Conservation (phyloP, 768 basidiomycete species). For the Phanerochaete sordida region DNA sequence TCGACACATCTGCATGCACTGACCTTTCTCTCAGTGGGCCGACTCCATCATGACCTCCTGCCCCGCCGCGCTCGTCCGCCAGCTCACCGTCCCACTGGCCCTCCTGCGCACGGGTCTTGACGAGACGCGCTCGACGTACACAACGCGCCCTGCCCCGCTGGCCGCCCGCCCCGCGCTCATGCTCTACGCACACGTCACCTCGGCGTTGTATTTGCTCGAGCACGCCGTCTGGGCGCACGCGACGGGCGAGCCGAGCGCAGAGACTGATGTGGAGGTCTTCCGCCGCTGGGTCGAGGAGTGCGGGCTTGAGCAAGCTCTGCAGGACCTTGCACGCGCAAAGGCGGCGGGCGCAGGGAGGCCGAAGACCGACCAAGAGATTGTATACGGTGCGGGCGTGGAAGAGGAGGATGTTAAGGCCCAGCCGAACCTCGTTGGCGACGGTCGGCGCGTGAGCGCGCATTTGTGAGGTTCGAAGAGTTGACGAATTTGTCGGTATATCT, state of each 20-base stretch:
- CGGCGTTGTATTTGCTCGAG: conserved; percentile 58
- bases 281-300: conserved; percentile 45
- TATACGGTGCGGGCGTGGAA: conserved; percentile 11
- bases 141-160: conserved; percentile 39
- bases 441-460: background rate
- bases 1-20: background rate
- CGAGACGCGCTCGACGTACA: conserved; percentile 39
- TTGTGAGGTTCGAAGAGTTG: background rate
- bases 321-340: conserved; percentile 22
- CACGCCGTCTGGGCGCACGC: conserved; percentile 60
- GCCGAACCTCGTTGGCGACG: background rate
- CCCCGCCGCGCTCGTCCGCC: conserved; percentile 30
- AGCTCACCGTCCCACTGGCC: conserved; percentile 20
- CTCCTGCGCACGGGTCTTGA: conserved; percentile 37
- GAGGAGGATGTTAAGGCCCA: background rate
- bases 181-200: conserved; percentile 52
- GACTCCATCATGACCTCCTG: conserved; percentile 38
- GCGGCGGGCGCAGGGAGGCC: background rate
- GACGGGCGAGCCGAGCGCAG: conserved; percentile 22
- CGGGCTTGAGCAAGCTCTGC: conserved; percentile 27
- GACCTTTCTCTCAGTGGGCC: conserved; percentile 45
- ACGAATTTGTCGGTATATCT: background rate
- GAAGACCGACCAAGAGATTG: conserved; percentile 14
- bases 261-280: conserved; percentile 50
- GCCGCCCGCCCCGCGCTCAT: conserved; percentile 56